Base-by-base conservation (phyloP, 2,329 filamentous ascomycete species). In the Colletotrichum zoysiae region DNA sequence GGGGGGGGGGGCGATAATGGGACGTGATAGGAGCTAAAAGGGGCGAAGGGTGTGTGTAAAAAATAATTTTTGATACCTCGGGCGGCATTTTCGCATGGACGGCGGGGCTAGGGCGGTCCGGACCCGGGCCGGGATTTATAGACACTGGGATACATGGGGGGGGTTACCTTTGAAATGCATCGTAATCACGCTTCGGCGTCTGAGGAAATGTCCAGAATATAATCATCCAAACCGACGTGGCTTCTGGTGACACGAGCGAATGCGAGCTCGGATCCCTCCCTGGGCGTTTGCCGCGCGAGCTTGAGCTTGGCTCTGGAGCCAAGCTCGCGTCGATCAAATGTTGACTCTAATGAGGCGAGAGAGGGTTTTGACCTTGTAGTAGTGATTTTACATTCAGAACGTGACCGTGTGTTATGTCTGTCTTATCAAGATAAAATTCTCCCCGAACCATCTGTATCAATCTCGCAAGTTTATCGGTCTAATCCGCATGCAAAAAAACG, bases 21-120 rank as follows among this genome's bases (percentile, higher is more conserved):
- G 16, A 18, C 38, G 33, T 20, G 4, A 18, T 5, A 26, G 38
- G 44, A 26, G 30, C 14, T 20, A 46, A 3, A 16, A 26, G 20
- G 16, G n/a, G 11, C 1, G 11, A 7, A 44, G 8, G 7, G 44
- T 0, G 18, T 14, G 53, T 56, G 30, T 61, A 56, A 30, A 42
- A 14, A 42, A 14, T 56, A 56, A 6, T 18, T 53, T 53, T 46
- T 46, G 64, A 57, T 56, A 59, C 62, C 26, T 46, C 18, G 62
- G 55, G 67, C 18, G 16, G 46, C 48, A 23, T 46, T 55, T 55
- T 55, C 46, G 20, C 44, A 50, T 33, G 33, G 40, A 63, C 30
- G 57, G 60, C n/a, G 57, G 8, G 8, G 35, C 20, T 33, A 50
- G 61, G 26, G 50, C 53, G 44, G 33, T 64, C 18, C 26, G 61